Conservation (phyloP, 2,329 filamentous ascomycete genomes). For the Pseudogymnoascus sp. region DNA sequence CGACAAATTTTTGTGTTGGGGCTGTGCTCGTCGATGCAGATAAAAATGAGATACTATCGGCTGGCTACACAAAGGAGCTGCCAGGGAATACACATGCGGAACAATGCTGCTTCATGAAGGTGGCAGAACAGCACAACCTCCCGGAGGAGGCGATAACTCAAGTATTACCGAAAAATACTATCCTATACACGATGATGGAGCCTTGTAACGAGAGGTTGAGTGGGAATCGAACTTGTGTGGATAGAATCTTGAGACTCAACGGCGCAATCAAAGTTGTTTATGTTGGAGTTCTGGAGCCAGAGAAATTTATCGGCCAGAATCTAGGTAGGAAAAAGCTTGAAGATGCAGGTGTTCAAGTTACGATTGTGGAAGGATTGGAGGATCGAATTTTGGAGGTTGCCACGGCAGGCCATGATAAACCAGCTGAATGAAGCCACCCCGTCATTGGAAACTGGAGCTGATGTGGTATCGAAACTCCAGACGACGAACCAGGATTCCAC, state of each 20-base stretch:
- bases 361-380: conserved; percentile 69
- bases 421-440: conserved; percentile 2
- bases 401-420: conserved; percentile 65
- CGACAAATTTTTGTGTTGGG: conserved; percentile 89
- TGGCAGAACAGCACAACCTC: conserved; percentile 41
- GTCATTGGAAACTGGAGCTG: background rate
- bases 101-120: conserved; percentile 81
- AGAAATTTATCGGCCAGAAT: conserved; percentile 81
- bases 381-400: conserved; percentile 74
- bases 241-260: conserved; percentile 61
- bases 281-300: conserved; percentile 81
- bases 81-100: conserved; percentile 94
- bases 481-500: background rate
- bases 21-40: conserved; percentile 67
- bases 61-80: conserved; percentile 86
- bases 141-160: conserved; percentile 48
- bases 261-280: conserved; percentile 65
- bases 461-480: conserved; percentile 15
- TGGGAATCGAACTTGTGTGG: conserved; percentile 69
- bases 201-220: conserved; percentile 69
- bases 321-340: conserved; percentile 64
- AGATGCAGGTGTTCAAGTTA: conserved; percentile 64
- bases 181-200: conserved; percentile 89
- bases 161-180: conserved; percentile 45
- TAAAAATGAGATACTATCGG: conserved; percentile 57